phyloP scores from a whole-genome alignment of 768 basidiomycete genomes.

The Stropharia rugosoannulata region DNA sequence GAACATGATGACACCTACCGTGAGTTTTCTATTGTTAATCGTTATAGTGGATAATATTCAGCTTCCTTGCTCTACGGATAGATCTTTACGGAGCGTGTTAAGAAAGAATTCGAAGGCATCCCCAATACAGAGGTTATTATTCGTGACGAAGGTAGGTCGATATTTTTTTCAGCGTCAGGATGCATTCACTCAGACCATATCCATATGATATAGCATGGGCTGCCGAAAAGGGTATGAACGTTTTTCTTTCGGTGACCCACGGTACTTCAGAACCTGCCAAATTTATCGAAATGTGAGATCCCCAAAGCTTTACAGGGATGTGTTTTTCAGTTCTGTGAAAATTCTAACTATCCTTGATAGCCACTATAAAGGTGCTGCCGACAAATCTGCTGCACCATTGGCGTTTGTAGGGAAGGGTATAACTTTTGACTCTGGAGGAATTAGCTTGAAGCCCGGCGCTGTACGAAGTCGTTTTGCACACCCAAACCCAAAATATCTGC shows the following conservation, averaged over 20 bases:
- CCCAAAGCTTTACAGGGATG: background rate
- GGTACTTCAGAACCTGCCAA: slow-evolving; percentile 84
- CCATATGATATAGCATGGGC: slow-evolving; percentile 62
- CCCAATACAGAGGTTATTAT: slow-evolving; percentile 68
- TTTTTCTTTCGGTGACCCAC: slow-evolving; percentile 85
- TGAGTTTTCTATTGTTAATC: slow-evolving; percentile 25
- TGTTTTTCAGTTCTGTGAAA: background rate
- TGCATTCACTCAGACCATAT: slow-evolving; percentile 2
- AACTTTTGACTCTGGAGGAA: slow-evolving; percentile 89
- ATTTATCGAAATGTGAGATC: slow-evolving; percentile 78
- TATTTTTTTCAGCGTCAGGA: background rate
- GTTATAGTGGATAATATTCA: background rate
- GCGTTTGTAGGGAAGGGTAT: slow-evolving; percentile 87
- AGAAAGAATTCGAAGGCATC: slow-evolving; percentile 63
- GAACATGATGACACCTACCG: slow-evolving; percentile 85
- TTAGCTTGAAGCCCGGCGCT: slow-evolving; percentile 75
- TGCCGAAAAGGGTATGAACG: slow-evolving; percentile 78
- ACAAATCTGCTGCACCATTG: slow-evolving; percentile 56
- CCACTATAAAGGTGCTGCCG: slow-evolving; percentile 76
- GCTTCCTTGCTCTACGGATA: slow-evolving; percentile 22
- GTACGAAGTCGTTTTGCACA: slow-evolving; percentile 34
- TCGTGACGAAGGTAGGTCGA: slow-evolving; percentile 64
- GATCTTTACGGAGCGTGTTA: slow-evolving; percentile 70
- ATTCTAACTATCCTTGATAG: slow-evolving; percentile 31
- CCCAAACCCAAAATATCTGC: background rate